Evolutionary conservation across 2,329 filamentous ascomycete genomes (phyloP), one percentile per base, ranked within the genome.

Genomic region (Exophiala spinifera): DNA sequence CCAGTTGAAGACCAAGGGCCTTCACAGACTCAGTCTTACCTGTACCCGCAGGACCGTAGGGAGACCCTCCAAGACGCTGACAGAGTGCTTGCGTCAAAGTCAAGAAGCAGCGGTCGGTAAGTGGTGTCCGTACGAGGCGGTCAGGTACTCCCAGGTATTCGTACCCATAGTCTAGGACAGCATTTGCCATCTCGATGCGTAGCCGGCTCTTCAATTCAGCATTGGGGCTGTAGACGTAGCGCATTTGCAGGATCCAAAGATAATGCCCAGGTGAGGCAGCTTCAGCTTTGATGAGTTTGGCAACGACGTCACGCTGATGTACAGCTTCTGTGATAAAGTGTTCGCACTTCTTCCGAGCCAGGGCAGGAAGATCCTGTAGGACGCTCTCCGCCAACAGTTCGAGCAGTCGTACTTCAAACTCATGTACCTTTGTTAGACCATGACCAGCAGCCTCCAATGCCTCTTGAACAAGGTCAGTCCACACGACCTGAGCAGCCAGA

Each of bases 21-120:
- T 99, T 99, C 70, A 99, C 94, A 1, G 94, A 99, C 70, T 99
- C 94, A 0, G 94, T 99, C 75, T 99, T 99, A 70, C 94, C 94
- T 42, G 94, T 99, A 77, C 94, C 94, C 55, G 94, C 94, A 62
- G 94, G 94, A 48, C 94, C 94, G 66, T 99, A 99, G 0, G 94
- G 94, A 46, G 95, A 99, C 50, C 95, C 94, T 74, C 94, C 94
- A 36, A 99, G 84, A 65, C 91, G 85, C 72, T 99, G 94, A 69
- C 90, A 95, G 45, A 99, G 80, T 10, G 91, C 94, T 74, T 99
- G 94, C 2, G 92, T 97, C 53, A 99, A 85, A 4, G 95, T 99
- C 57, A 97, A 83, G 82, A 99, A 99, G 74, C 94, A 99, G 60
- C 95, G 88, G 71, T 99, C 95, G 0, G 94, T 99, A 58, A 99